A percentile compares a stretch with the other conserved stretches of the same genome.
These are phyloP conservation scores for Candida maris DNA, from an alignment of 805 yeast species.

Conservation along the genomic window DNA sequence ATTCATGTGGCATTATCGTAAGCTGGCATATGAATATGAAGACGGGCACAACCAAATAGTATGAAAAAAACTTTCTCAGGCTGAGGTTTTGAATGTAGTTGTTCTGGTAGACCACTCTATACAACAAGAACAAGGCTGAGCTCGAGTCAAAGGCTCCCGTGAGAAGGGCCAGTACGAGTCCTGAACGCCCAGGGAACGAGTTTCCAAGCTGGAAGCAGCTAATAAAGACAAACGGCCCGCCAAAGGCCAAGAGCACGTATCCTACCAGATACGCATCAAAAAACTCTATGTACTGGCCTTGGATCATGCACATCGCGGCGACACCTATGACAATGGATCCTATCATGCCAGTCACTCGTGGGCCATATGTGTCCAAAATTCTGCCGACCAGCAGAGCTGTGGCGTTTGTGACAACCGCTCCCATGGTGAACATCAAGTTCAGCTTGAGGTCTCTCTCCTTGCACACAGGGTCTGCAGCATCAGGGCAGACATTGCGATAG, in stretches of 20 bases:
- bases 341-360: conserved; percentile 68
- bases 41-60: conserved; percentile 69
- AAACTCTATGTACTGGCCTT: conserved; percentile 18
- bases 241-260: conserved; percentile 72
- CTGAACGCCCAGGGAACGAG: conserved; percentile 78
- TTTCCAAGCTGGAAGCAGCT: conserved; percentile 88
- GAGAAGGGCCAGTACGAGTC: conserved; percentile 72
- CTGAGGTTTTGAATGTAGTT: conserved; percentile 35
- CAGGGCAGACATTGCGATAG: conserved; percentile 58
- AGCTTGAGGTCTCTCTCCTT: conserved; percentile 76
- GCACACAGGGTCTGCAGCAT: conserved; percentile 37
- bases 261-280: conserved; percentile 73
- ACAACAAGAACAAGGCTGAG: conserved; percentile 78
- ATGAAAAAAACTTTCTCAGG: conserved; percentile 57
- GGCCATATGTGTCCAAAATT: conserved; percentile 76
- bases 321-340: conserved; percentile 59
- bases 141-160: conserved; percentile 96
- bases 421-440: conserved; percentile 78
- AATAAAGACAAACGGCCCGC: conserved; percentile 92
- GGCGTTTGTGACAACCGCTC: conserved; percentile 83
- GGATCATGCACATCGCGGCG: conserved; percentile 43
- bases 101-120: conserved; percentile 61
- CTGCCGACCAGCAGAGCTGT: conserved; percentile 81
- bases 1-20: conserved; percentile 72
- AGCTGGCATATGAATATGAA: conserved; percentile 74